Evolutionary conservation across 495 filamentous ascomycete species (phyloP).

Genomic region (Podospora sp.): DNA sequence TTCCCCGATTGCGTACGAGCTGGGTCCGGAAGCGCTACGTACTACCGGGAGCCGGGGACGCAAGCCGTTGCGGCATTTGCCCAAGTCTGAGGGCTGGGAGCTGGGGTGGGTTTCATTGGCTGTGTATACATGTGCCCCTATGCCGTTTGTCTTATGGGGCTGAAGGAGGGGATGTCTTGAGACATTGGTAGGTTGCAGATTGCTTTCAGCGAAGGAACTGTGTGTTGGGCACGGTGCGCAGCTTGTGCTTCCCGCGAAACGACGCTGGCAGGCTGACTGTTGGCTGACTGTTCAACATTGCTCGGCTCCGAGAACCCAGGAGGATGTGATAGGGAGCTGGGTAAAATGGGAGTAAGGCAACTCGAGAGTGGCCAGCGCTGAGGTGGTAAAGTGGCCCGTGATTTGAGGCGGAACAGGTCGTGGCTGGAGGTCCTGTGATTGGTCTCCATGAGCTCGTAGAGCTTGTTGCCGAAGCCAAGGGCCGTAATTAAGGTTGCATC

Average conservation of each 20-base stretch:
- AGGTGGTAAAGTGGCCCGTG: conserved; percentile 5
- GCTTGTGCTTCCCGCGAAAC: neutral
- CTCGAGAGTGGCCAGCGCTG: neutral
- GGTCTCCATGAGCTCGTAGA: neutral
- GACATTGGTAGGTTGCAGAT: neutral
- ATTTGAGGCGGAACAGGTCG: conserved; percentile 10
- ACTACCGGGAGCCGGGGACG: neutral
- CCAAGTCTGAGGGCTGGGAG: neutral
- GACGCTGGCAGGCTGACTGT: neutral
- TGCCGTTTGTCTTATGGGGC: neutral
- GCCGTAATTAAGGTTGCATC: conserved; percentile 14
- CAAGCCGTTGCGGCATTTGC: neutral
- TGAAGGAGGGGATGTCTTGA: neutral
- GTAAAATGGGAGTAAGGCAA: conserved; percentile 1
- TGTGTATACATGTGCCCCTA: neutral
- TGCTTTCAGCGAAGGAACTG: neutral
- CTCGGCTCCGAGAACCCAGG: conserved; percentile 24
- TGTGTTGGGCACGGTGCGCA: neutral
- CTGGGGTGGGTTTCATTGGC: neutral
- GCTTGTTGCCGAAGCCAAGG: conserved; percentile 4
- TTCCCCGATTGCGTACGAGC: neutral
- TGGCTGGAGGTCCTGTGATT: neutral
- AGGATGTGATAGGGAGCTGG: conserved; percentile 13
- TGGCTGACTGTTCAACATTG: neutral
- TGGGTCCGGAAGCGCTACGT: neutral